These are phyloP conservation scores for Trichoderma pleuroti DNA, from an alignment of 2,329 filamentous ascomycete genomes.

Conservation along the genomic window DNA sequence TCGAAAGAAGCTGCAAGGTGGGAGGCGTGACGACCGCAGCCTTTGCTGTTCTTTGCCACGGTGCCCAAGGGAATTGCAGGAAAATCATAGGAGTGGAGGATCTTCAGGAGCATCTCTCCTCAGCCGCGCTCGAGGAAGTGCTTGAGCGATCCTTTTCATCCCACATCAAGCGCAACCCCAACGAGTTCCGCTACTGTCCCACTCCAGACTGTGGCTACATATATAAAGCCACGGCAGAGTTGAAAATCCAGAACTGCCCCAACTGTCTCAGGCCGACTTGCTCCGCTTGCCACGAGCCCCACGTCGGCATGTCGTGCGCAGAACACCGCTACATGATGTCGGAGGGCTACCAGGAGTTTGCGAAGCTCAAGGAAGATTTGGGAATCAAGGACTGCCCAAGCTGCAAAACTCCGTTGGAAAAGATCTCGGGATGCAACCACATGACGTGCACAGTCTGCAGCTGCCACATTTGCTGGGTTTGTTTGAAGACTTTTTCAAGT, in stretches of 20 bases:
- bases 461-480: conserved; percentile 48
- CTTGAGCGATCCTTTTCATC: conserved; percentile 36
- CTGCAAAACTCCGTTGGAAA: conserved; percentile 41
- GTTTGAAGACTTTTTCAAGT: conserved; percentile 28
- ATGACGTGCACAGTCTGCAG: conserved; percentile 41
- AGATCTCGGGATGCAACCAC: conserved; percentile 45
- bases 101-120: neutral
- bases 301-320: conserved; percentile 34
- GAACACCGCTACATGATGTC: conserved; percentile 30
- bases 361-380: conserved; percentile 32
- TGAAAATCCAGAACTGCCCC: conserved; percentile 30
- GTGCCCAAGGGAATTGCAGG: neutral
- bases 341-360: conserved; percentile 27
- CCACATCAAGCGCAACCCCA: conserved; percentile 33
- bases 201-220: conserved; percentile 42
- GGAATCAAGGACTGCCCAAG: conserved; percentile 41
- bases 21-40: neutral
- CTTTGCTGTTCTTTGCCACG: neutral
- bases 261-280: conserved; percentile 37
- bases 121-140: conserved; percentile 20
- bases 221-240: conserved; percentile 33
- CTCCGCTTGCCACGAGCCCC: conserved; percentile 34
- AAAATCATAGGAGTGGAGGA: neutral
- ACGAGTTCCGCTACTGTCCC: conserved; percentile 38
- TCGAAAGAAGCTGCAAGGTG: conserved; percentile 26